A percentile compares a stretch with the other conserved stretches of the same genome.
phyloP scores from a whole-genome alignment of 1,284 basidiomycete species.

The Cryptococcus jaspeensis region DNA sequence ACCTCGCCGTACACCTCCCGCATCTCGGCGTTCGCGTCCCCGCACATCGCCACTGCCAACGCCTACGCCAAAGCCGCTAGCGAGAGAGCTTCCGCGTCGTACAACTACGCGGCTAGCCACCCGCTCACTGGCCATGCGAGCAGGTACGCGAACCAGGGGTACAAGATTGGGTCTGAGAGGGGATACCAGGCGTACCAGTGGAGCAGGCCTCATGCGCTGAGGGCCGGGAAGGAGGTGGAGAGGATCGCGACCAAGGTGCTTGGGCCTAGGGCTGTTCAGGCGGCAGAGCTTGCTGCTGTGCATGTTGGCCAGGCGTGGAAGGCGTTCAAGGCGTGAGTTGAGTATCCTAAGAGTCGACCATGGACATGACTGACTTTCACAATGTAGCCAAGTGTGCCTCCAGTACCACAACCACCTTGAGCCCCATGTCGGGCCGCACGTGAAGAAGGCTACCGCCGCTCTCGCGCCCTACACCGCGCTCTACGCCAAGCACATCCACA shows the following conservation, averaged over 20 bases:
- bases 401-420: slow-evolving; percentile 25
- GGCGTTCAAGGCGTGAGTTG: slow-evolving; percentile 34
- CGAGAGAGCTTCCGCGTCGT: slow-evolving; percentile 20
- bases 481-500: slow-evolving; percentile 23
- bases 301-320: slow-evolving; percentile 17
- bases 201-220: slow-evolving; percentile 32
- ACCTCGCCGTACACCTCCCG: slow-evolving; percentile 37
- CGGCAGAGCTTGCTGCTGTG: slow-evolving; percentile 17
- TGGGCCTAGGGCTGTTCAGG: slow-evolving; percentile 27
- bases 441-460: slow-evolving; percentile 12
- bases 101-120: slow-evolving; percentile 30
- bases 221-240: slow-evolving; percentile 26
- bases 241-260: slow-evolving; percentile 29
- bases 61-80: slow-evolving; percentile 20
- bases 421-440: slow-evolving; percentile 28
- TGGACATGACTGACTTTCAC: background rate
- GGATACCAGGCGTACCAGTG: slow-evolving; percentile 30
- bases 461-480: slow-evolving; percentile 22
- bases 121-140: slow-evolving; percentile 33
- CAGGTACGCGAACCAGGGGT: slow-evolving; percentile 30
- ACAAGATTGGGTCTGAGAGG: slow-evolving; percentile 23
- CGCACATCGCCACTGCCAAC: slow-evolving; percentile 29
- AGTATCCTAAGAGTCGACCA: too few relatives aligned
- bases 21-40: slow-evolving; percentile 25
- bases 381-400: slow-evolving; percentile 15